Evolutionary conservation across 148 eudicot species (phyloP).

Genomic region (Rheum nobile): DNA sequence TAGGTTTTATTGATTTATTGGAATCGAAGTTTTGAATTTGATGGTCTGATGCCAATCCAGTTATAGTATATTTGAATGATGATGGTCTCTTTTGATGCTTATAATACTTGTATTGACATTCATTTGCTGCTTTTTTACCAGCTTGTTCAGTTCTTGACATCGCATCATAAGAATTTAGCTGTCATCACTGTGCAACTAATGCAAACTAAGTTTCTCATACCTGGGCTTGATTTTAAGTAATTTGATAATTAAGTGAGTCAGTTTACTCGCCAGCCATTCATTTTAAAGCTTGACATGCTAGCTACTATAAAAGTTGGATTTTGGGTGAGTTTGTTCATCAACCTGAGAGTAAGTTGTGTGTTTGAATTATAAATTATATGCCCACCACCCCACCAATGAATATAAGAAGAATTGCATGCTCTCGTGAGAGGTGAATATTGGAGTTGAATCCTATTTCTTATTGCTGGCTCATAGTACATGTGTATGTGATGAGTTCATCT

Average conservation of each 20-base stretch:
- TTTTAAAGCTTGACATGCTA: neutral
- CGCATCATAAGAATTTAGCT: neutral
- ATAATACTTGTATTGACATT: neutral
- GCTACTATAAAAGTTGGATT: neutral
- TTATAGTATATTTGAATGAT: neutral
- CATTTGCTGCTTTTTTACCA: neutral
- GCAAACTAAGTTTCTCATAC: neutral
- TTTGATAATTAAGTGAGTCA: neutral
- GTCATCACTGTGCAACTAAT: neutral
- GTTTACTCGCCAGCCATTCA: neutral
- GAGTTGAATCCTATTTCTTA: neutral
- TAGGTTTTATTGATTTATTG: constrained; percentile 11
- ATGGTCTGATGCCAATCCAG: neutral
- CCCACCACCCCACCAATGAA: neutral
- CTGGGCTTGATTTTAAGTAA: neutral
- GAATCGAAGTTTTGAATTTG: neutral
- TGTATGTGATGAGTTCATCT: neutral
- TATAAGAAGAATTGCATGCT: neutral
- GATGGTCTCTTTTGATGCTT: neutral
- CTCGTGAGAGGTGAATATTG: neutral
- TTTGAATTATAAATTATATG: neutral
- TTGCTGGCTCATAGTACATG: neutral
- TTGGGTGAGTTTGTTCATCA: neutral
- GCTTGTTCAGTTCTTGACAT: neutral
- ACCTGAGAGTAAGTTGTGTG: neutral